phyloP scores from a whole-genome alignment of 208 protist species.

The Dictyostelium gargantuum region DNA sequence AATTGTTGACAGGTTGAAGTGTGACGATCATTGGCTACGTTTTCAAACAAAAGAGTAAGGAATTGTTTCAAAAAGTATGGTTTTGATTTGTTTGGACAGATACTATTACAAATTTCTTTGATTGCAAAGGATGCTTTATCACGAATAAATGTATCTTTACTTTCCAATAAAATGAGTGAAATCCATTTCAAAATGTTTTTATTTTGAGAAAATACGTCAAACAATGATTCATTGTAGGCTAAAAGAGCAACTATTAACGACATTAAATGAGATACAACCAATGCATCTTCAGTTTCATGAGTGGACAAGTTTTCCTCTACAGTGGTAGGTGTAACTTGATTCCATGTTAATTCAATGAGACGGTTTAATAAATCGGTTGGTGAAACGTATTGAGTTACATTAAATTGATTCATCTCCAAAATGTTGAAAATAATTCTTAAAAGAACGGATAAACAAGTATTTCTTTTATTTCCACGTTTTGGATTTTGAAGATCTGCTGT shows the following conservation, averaged over 20 bases:
- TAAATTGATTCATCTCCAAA: not conserved
- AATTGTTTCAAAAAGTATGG: slow-evolving; percentile 18
- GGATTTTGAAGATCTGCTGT: slow-evolving; percentile 54
- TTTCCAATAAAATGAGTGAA: not conserved
- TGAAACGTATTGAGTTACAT: not conserved
- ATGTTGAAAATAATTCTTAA: slow-evolving; percentile 69
- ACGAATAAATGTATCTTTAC: slow-evolving; percentile 1
- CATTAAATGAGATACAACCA: not conserved
- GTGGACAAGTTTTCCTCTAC: not conserved
- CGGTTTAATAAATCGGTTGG: not conserved
- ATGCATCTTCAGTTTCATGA: slow-evolving; percentile 22
- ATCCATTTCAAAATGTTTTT: slow-evolving; percentile 45
- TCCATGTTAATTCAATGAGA: slow-evolving; percentile 11
- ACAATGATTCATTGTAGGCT: not conserved
- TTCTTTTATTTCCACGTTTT: slow-evolving; percentile 66
- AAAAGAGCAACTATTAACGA: not conserved
- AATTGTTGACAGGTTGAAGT: not conserved
- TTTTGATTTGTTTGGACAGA: not conserved
- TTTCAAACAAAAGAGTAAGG: not conserved
- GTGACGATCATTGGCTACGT: not conserved
- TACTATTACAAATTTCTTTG: not conserved
- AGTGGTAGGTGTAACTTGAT: not conserved
- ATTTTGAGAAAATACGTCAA: not conserved
- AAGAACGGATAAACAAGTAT: slow-evolving; percentile 59
- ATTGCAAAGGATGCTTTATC: not conserved